A percentile compares a stretch with the other conserved stretches of the same genome.
These are phyloP conservation scores for Salix caprea DNA, from an alignment of 345 rosid species.

Conservation along the genomic window DNA sequence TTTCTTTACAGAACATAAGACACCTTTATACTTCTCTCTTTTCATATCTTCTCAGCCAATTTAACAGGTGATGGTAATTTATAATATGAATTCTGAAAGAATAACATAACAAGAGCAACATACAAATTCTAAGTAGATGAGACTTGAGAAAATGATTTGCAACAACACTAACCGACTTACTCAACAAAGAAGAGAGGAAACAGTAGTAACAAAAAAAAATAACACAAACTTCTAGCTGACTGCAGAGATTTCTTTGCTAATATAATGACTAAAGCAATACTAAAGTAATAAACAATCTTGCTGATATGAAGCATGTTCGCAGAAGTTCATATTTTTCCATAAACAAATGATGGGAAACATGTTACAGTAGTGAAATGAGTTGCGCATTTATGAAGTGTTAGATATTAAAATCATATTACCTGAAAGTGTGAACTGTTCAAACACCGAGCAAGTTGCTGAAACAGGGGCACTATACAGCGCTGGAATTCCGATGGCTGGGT, in stretches of 20 bases:
- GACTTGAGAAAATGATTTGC: neutral
- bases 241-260: neutral
- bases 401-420: conserved; percentile 35
- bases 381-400: neutral
- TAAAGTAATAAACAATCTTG: neutral
- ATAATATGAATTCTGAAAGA: neutral
- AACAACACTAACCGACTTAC: neutral
- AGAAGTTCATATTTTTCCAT: neutral
- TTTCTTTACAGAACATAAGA: neutral
- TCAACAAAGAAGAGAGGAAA: neutral
- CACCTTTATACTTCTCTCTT: neutral
- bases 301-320: neutral
- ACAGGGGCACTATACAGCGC: conserved; percentile 77
- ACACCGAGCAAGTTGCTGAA: conserved; percentile 66
- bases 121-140: neutral
- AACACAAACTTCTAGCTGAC: neutral
- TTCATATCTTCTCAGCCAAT: neutral
- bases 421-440: conserved; percentile 83
- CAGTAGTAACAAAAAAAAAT: neutral
- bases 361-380: neutral
- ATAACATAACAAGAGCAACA: neutral
- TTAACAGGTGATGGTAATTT: neutral
- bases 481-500: conserved; percentile 78
- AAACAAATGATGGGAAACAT: neutral
- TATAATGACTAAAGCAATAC: neutral